These are phyloP conservation scores for Backusella parvicylindrica DNA, from an alignment of 192 early-diverging fungal species.

Conservation along the genomic window DNA sequence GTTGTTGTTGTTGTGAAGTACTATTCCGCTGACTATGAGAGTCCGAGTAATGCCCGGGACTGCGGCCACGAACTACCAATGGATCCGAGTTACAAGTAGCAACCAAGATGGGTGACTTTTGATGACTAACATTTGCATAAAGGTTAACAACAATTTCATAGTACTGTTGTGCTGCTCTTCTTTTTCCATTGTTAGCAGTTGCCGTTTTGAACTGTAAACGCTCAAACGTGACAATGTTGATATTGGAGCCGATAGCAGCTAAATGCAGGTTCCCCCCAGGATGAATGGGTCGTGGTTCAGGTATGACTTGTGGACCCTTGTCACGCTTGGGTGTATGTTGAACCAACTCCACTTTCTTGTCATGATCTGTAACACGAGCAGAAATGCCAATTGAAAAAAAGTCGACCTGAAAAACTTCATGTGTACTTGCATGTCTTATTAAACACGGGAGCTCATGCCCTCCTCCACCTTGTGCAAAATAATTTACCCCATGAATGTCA, in stretches of 20 bases:
- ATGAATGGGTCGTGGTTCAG: conserved; percentile 50
- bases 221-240: conserved; percentile 70
- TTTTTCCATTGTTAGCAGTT: conserved; percentile 88
- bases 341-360: conserved; percentile 74
- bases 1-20: background rate
- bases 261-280: conserved; percentile 49
- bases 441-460: conserved; percentile 54
- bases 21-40: background rate
- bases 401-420: conserved; percentile 22
- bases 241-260: conserved; percentile 42
- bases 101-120: conserved; percentile 46
- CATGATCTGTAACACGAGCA: conserved; percentile 63
- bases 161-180: conserved; percentile 86
- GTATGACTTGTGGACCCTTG: conserved; percentile 84
- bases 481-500: conserved; percentile 22
- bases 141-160: conserved; percentile 71
- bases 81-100: conserved; percentile 65
- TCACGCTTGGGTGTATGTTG: conserved; percentile 92
- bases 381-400: conserved; percentile 73
- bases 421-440: conserved; percentile 39
- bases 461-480: conserved; percentile 10
- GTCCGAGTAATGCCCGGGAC: conserved; percentile 85
- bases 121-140: conserved; percentile 60
- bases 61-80: conserved; percentile 83
- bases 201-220: conserved; percentile 92